phyloP scores from a whole-genome alignment of 1,284 basidiomycete genomes.

The Farysia itapuensis region DNA sequence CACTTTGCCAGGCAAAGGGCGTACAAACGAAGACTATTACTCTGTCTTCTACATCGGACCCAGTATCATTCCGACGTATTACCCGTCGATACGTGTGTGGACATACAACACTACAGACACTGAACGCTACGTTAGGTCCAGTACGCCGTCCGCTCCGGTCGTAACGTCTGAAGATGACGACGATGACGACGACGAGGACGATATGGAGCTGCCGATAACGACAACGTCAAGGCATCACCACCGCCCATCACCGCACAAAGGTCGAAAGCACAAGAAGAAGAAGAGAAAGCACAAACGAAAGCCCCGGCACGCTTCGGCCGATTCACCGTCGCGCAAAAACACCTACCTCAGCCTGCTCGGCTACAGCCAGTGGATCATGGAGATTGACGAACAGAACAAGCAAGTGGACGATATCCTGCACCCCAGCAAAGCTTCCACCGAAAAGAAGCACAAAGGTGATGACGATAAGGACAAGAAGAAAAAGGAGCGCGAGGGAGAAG shows the following conservation, averaged over 20 bases:
- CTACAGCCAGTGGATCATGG: constrained; percentile 79
- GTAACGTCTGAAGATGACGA: constrained; percentile 3
- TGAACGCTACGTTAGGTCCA: constrained; percentile 3
- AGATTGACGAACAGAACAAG: constrained; percentile 67
- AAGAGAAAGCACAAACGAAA: constrained; percentile 67
- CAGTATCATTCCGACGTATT: constrained; percentile 79
- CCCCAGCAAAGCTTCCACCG: constrained; percentile 1
- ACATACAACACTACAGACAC: constrained; percentile 60
- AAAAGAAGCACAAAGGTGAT: constrained; percentile 3
- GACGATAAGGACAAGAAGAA: constrained; percentile 6
- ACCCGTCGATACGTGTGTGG: constrained; percentile 79
- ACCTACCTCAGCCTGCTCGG: constrained; percentile 73
- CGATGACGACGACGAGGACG: constrained; percentile 15
- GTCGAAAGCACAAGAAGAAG: constrained; percentile 65
- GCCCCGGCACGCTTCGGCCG: constrained; percentile 68
- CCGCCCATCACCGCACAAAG: constrained; percentile 57
- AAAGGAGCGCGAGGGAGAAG: constrained; percentile 4
- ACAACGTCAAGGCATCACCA: constrained; percentile 30
- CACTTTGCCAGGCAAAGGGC: constrained; percentile 41
- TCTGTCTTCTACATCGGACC: constrained; percentile 48
- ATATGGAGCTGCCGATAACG: constrained; percentile 4
- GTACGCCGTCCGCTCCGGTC: neutral
- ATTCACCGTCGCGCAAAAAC: constrained; percentile 74
- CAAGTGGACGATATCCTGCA: constrained; percentile 52
- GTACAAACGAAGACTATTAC: constrained; percentile 50